phyloP scores from a whole-genome alignment of 306 rosid genomes.

The Prunus davidiana region DNA sequence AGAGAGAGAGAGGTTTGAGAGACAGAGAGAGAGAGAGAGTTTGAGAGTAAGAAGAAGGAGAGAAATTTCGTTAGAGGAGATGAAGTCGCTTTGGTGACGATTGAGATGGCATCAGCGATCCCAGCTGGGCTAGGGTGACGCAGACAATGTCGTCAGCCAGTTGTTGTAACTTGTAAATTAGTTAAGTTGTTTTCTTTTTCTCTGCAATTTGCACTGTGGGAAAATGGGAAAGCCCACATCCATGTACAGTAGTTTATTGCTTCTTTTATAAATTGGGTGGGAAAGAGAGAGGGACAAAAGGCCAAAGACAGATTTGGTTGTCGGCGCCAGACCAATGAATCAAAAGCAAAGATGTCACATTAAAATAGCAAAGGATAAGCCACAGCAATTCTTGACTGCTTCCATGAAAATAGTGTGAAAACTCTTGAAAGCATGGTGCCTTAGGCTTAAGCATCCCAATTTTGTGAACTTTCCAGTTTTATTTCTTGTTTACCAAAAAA shows the following conservation, averaged over 20 bases:
- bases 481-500: no score
- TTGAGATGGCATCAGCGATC: slow-evolving; percentile 43
- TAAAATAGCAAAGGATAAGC: neutral
- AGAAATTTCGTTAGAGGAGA: slow-evolving; percentile 27
- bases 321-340: neutral
- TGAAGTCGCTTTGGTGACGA: slow-evolving; percentile 75
- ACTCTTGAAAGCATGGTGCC: no score
- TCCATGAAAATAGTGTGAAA: neutral
- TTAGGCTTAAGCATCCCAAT: no score
- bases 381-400: neutral
- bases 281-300: neutral
- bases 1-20: neutral
- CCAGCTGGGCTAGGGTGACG: slow-evolving; percentile 55
- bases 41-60: neutral
- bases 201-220: neutral
- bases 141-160: slow-evolving; percentile 32
- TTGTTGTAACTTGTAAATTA: neutral
- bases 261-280: neutral
- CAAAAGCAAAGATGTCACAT: neutral
- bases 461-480: no score
- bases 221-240: neutral
- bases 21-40: slow-evolving; percentile 7
- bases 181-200: neutral
- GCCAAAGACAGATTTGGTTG: neutral
- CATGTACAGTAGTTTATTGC: neutral